phyloP scores from a whole-genome alignment of 2,329 filamentous ascomycete species.

The Monilinia fructigena region DNA sequence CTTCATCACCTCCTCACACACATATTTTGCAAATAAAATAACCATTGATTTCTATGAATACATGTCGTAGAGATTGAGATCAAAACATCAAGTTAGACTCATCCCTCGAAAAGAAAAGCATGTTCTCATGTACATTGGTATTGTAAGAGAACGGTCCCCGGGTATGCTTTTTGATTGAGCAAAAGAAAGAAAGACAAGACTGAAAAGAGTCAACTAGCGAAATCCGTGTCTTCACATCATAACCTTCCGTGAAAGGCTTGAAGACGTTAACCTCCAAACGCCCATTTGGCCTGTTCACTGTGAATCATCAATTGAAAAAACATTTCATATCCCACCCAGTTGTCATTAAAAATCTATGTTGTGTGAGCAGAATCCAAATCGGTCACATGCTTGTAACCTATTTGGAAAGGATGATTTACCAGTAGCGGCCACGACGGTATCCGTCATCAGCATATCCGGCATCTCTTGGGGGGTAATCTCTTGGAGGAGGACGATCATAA shows the following conservation, averaged over 20 bases:
- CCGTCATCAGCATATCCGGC: constrained; percentile 36
- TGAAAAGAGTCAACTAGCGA: constrained; percentile 19
- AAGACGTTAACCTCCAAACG: constrained; percentile 24
- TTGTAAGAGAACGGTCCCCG: constrained; percentile 11
- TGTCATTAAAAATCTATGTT: constrained; percentile 25
- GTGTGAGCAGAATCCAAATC: constrained; percentile 26
- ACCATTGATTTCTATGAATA: constrained; percentile 24
- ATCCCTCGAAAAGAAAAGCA: constrained; percentile 5
- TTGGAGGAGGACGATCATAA: constrained; percentile 49
- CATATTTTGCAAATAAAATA: constrained; percentile 6
- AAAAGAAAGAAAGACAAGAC: constrained; percentile 19
- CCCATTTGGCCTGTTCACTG: constrained; percentile 22
- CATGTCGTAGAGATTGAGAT: constrained; percentile 12
- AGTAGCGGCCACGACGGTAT: constrained; percentile 38
- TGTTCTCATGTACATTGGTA: constrained; percentile 16
- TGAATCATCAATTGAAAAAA: constrained; percentile 22
- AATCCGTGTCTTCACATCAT: constrained; percentile 25
- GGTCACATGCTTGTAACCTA: constrained; percentile 9
- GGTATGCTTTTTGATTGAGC: constrained; percentile 21
- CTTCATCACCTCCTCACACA: neutral
- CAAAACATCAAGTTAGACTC: constrained; percentile 8
- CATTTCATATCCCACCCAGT: constrained; percentile 24
- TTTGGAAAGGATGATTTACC: constrained; percentile 31
- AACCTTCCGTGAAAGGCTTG: constrained; percentile 16
- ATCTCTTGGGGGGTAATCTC: constrained; percentile 41